Percentiles rank a stretch among this genome's conserved stretches.
phyloP scores from a whole-genome alignment of 805 yeast genomes.

The Cyberlindnera suaveolens region DNA sequence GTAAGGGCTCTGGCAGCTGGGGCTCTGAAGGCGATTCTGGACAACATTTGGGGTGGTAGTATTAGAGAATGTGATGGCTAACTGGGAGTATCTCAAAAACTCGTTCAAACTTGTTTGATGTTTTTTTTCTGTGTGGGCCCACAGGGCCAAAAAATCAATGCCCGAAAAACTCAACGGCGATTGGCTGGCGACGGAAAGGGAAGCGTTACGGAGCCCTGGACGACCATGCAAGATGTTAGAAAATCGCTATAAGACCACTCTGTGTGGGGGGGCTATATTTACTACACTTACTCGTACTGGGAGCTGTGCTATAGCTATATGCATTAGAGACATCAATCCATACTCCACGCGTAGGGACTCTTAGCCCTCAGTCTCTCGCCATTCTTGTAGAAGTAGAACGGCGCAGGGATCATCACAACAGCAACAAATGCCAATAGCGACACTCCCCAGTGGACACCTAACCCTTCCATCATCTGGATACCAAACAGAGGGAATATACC shows the following conservation, averaged over 20 bases:
- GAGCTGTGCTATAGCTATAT: not conserved
- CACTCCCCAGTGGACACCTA: slow-evolving; percentile 56
- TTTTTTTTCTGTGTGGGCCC: not conserved
- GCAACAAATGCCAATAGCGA: slow-evolving; percentile 46
- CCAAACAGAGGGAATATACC: slow-evolving; percentile 56
- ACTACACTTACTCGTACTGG: not conserved
- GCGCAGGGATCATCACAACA: slow-evolving; percentile 45
- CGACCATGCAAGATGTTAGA: not conserved
- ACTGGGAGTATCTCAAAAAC: not conserved
- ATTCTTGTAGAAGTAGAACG: slow-evolving; percentile 44
- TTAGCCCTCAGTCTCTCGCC: slow-evolving; percentile 40
- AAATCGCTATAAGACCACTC: no score
- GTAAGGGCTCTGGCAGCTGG: slow-evolving; percentile 14
- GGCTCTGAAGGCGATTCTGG: slow-evolving; percentile 15
- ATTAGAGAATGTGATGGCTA: not conserved
- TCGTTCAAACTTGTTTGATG: no score
- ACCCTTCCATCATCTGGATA: slow-evolving; percentile 45
- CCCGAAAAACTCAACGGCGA: no score
- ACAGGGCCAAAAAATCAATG: no score
- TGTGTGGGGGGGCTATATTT: no score
- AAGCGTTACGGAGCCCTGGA: not conserved
- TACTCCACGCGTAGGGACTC: slow-evolving; percentile 41
- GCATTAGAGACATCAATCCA: slow-evolving; percentile 5
- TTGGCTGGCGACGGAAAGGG: not conserved
- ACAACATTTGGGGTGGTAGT: slow-evolving; percentile 6